Conservation (phyloP, 768 basidiomycete species). For the Chlorophyllum brunneum region DNA sequence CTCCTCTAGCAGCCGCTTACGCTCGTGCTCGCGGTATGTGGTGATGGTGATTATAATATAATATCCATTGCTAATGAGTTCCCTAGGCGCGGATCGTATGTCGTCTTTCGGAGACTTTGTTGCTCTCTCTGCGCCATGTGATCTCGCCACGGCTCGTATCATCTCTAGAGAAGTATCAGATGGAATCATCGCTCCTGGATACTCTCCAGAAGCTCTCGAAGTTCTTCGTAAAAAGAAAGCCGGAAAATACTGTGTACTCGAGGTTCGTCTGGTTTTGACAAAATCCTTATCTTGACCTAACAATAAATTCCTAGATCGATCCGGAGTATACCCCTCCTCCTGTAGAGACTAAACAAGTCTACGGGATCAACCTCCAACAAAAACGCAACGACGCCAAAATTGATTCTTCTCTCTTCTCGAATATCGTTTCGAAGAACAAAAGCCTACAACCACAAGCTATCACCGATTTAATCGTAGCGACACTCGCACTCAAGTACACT, state of each 20-base stretch:
- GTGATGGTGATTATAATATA: neutral
- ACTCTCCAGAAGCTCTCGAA: constrained; percentile 82
- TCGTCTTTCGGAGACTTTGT: constrained; percentile 99
- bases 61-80: neutral
- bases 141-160: constrained; percentile 91
- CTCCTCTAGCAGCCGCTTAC: constrained; percentile 88
- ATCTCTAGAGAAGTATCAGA: constrained; percentile 99
- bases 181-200: constrained; percentile 96
- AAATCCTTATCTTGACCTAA: neutral
- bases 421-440: constrained; percentile 87
- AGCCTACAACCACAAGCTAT: constrained; percentile 75
- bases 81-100: constrained; percentile 92
- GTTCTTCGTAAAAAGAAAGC: constrained; percentile 94
- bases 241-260: constrained; percentile 96
- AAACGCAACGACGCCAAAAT: constrained; percentile 89
- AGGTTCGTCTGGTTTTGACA: constrained; percentile 47
- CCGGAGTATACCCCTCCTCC: constrained; percentile 74
- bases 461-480: constrained; percentile 94
- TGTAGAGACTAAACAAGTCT: constrained; percentile 93
- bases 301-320: constrained; percentile 68
- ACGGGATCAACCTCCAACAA: constrained; percentile 88
- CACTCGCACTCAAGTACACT: constrained; percentile 96
- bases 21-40: constrained; percentile 88
- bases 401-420: constrained; percentile 72
- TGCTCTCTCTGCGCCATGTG: constrained; percentile 89